Base-by-base conservation (phyloP, 2,329 filamentous ascomycete species). In the Sporothrix variecibatus region DNA sequence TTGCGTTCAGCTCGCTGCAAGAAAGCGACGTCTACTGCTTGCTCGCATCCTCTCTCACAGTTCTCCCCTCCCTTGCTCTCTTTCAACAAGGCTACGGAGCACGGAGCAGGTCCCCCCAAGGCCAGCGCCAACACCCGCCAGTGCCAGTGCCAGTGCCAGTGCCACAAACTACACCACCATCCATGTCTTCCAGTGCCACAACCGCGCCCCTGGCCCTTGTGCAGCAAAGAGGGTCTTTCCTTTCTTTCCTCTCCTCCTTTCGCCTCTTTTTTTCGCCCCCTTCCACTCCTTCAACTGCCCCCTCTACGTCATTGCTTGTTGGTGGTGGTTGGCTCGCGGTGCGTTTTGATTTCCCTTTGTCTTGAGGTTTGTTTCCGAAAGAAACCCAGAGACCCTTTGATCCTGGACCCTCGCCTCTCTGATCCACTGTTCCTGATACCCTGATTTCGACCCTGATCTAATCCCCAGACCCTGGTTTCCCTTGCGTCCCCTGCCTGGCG, bases 41-140 rank as follows among this genome's bases (percentile, higher is more conserved):
- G n/a, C 34, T 34, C 34, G 34, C 34, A 2, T 3, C 34, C 8
- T 8, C 43, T 49, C 15, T 49, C 43, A 20, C 43, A 3, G 4
- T 20, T 20, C 43, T 6, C 15, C 43, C 15, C 43, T 49, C 43
- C 43, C 43, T 49, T 49, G 43, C 34, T 34, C 34, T 34, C 46
- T 56, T 23, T 65, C 8, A 43, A 67, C 62, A 67, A 67, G 62
- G 62, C 62, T 46, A 67, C 38, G 23, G 62, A 46, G 38, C 62
- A 67, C 62, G 62, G 62, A 43, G 34, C 60, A 65, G 62, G 38
- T 65, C 17, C 9, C 53, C 56, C 58, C 28, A 38, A 60, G 31
- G 31, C 7, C 62, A 46, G n/a, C 20, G 31, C 20, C 58, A 49
- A 20, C 43, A 20, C 15, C 43, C 15, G 43, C 43, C 6, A 43